Conservation (phyloP, 2,329 filamentous ascomycete species). For the Colletotrichum sp. region DNA sequence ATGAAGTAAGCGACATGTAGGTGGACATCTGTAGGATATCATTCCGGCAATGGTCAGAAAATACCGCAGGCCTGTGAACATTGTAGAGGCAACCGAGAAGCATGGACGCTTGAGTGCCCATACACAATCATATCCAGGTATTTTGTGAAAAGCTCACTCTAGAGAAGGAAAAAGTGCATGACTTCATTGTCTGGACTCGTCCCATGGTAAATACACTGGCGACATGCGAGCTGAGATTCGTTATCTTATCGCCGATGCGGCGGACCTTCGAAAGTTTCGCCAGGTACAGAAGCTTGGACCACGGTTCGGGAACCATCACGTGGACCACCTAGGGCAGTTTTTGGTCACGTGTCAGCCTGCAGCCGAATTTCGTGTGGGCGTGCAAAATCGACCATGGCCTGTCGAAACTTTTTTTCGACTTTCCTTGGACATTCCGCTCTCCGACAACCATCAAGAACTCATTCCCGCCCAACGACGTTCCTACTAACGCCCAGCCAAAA, state of each 20-base stretch:
- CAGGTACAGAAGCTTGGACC: not conserved
- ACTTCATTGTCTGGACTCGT: not conserved
- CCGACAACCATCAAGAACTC: not conserved
- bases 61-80: not conserved
- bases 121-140: not conserved
- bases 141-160: not conserved
- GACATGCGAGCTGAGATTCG: not conserved
- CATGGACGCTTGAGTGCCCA: not conserved
- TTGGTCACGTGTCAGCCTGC: not conserved
- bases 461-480: constrained; percentile 12
- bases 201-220: not conserved
- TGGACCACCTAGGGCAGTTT: not conserved
- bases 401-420: not conserved
- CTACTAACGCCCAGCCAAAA: constrained; percentile 48
- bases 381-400: not conserved
- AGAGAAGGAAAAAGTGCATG: not conserved
- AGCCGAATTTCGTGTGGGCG: not conserved
- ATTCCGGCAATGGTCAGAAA: not conserved
- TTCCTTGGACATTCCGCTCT: not conserved
- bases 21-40: not conserved
- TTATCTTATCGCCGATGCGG: not conserved
- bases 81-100: not conserved
- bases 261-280: not conserved
- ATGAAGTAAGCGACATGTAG: not conserved
- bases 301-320: not conserved